phyloP scores from a whole-genome alignment of 2,329 filamentous ascomycete species.

The Mollisiaceae sp. region DNA sequence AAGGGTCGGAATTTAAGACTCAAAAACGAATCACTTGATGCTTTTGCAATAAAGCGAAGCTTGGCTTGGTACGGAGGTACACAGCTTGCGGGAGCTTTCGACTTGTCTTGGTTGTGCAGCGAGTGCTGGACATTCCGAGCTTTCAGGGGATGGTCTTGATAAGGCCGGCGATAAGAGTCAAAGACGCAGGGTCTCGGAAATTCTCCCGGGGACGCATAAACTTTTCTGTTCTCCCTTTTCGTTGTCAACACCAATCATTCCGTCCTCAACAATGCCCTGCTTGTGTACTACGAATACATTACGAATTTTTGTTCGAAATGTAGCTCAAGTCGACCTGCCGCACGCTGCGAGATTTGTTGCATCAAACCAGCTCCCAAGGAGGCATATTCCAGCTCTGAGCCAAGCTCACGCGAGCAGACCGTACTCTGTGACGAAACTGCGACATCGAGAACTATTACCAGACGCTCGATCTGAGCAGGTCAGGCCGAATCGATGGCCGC shows the following conservation, averaged over 20 bases:
- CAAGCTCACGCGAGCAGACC: conserved; percentile 16
- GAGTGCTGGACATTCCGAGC: background rate
- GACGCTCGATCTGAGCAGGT: background rate
- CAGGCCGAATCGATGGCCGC: background rate
- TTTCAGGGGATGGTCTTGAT: conserved; percentile 4
- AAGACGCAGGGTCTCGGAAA: background rate
- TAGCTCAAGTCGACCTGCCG: conserved; percentile 40
- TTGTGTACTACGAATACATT: conserved; percentile 37
- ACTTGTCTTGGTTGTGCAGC: background rate
- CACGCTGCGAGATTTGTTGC: conserved; percentile 13
- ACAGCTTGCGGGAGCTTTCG: background rate
- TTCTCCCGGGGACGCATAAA: background rate
- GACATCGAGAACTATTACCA: background rate
- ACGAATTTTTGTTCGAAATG: conserved; percentile 39
- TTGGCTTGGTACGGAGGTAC: conserved; percentile 1
- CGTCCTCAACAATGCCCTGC: conserved; percentile 37
- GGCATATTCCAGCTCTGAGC: background rate
- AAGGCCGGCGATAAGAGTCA: background rate
- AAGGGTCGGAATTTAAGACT: background rate
- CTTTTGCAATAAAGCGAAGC: background rate
- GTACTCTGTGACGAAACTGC: conserved; percentile 2
- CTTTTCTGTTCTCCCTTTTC: conserved; percentile 29
- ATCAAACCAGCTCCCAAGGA: conserved; percentile 9
- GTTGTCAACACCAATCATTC: conserved; percentile 26
- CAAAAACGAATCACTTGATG: background rate